These are phyloP conservation scores for Lichtheimia corymbifera DNA, from an alignment of 371 early-diverging fungal genomes.

Conservation along the genomic window DNA sequence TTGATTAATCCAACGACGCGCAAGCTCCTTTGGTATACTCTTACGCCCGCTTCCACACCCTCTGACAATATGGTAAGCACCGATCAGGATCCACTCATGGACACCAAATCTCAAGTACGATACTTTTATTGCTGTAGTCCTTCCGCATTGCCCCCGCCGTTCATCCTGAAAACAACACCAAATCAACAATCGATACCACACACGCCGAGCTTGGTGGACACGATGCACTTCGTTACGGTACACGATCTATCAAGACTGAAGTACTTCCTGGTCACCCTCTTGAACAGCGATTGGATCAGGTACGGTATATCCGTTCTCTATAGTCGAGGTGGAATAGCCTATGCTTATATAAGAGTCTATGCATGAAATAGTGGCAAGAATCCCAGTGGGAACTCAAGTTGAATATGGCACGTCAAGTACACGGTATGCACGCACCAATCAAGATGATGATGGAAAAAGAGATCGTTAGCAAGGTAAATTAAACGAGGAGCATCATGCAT, in stretches of 20 bases:
- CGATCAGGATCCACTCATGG: no score
- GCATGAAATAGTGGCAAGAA: slow-evolving; percentile 72
- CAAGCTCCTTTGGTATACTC: no score
- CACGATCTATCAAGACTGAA: slow-evolving; percentile 70
- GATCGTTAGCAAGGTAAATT: slow-evolving; percentile 67
- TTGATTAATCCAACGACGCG: no score
- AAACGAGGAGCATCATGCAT: not conserved
- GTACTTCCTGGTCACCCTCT: slow-evolving; percentile 78
- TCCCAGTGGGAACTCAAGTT: slow-evolving; percentile 82
- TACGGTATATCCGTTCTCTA: slow-evolving; percentile 19
- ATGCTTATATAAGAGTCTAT: not conserved
- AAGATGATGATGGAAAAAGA: slow-evolving; percentile 87
- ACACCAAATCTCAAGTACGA: no score
- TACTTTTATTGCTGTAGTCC: slow-evolving; percentile 18
- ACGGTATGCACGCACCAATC: slow-evolving; percentile 90
- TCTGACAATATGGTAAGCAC: no score
- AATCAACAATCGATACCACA: slow-evolving; percentile 55
- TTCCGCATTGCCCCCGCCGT: slow-evolving; percentile 48
- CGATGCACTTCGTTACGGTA: slow-evolving; percentile 85
- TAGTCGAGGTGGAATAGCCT: not conserved
- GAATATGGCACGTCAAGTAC: slow-evolving; percentile 75
- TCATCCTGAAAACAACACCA: slow-evolving; percentile 41
- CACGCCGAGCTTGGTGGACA: slow-evolving; percentile 76
- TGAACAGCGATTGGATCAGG: slow-evolving; percentile 70
- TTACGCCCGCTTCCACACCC: no score